Base-by-base conservation (phyloP, 306 rosid species). In the Phaseolus lunatus region DNA sequence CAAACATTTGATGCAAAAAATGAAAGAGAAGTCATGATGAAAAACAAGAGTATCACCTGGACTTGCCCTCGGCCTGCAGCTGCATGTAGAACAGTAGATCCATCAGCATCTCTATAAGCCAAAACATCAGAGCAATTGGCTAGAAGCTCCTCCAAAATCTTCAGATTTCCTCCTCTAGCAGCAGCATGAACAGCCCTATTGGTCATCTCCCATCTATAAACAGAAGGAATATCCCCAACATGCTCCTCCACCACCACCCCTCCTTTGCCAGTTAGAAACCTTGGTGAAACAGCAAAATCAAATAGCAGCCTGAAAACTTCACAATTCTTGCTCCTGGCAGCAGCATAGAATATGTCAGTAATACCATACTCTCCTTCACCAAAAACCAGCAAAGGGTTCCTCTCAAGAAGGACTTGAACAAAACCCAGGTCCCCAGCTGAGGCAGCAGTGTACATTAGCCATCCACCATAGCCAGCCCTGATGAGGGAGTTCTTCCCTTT, bases 391-490 rank as follows among this genome's bases (percentile, higher is more conserved):
- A 82, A 45, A 56, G 86, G 80, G 54, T 82, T 82, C 67, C 76
- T 82, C 79, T 78, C 80, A 78, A 82, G 86, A 72, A 82, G 82
- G 3, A 18, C 15, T 72, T 82, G 79, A 15, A 82, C 86, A 72
- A 92, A 95, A 35, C 82, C 78, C 39, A 89, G 72, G 77, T 95
- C 96, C 1, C 97, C 99, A 1, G 99, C 97, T 6, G 99, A 95
- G 23, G 99, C 97, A 33, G 99, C 97, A 2, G 97, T 95, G 90
- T 95, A 95, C 87, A 95, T 90, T 24, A 95, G 86, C 99, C 97
- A 95, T 47, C 99, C 99, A 4, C 99, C 99, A 48, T 92, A 95
- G 50, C 99, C 97, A 0, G 91, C 94, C 0, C 83, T 75, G 67
- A 95, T 91, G 45, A 95, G 90, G 0, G 99, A 95, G 70, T 86